Conservation (phyloP, 495 filamentous ascomycete genomes). For the Choiromyces venosus region DNA sequence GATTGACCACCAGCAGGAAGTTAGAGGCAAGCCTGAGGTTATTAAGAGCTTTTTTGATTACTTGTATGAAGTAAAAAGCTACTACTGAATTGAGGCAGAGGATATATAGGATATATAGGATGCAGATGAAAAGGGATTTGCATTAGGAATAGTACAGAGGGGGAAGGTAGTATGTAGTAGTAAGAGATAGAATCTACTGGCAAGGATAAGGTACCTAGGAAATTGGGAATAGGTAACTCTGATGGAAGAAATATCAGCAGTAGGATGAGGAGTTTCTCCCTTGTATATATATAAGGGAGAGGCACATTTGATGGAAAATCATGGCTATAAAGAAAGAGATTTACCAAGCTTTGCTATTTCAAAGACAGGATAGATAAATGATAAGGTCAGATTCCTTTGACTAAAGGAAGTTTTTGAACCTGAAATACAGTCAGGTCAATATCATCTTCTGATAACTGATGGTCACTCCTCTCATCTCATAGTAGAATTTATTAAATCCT, state of each 20-base stretch:
- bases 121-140: conserved; percentile 11
- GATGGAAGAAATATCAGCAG: background rate
- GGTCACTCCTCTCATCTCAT: conserved; percentile 18
- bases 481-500: conserved; percentile 13
- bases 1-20: conserved; percentile 13
- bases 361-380: conserved; percentile 17
- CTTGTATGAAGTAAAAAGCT: background rate
- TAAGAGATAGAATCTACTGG: background rate
- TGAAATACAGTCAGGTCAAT: background rate
- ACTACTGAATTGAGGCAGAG: background rate
- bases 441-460: conserved; percentile 17
- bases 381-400: conserved; percentile 4
- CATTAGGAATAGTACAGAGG: conserved; percentile 6
- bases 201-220: conserved; percentile 8
- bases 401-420: conserved; percentile 15
- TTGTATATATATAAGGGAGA: conserved; percentile 18
- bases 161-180: background rate
- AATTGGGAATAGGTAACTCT: conserved; percentile 21
- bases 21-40: background rate
- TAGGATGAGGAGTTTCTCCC: background rate
- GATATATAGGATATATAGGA: conserved; percentile 6
- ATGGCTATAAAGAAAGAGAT: too few relatives aligned
- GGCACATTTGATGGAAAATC: too few relatives aligned
- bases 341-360: too few relatives aligned
- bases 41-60: conserved; percentile 7